Evolutionary conservation across 2,329 filamentous ascomycete species (phyloP).

Genomic region (Xylariaceae sp.): DNA sequence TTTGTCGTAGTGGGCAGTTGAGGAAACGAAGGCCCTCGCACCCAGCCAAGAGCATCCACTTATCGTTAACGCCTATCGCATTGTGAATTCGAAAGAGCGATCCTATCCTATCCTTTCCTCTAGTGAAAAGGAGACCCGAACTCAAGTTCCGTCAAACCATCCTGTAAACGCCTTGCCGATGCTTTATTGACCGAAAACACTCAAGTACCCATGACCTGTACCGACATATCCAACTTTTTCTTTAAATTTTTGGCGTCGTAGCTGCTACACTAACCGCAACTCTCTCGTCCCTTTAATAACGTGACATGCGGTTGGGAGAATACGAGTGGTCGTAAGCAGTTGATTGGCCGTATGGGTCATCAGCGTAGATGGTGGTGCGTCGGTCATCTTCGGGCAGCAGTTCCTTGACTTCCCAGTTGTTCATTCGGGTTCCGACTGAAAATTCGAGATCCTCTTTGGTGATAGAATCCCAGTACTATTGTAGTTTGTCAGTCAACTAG

Average conservation of each 20-base stretch:
- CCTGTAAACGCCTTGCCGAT: constrained; percentile 26
- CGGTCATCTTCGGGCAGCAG: constrained; percentile 77
- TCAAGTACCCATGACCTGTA: no score
- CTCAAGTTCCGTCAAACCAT: no score
- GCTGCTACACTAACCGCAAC: constrained; percentile 2
- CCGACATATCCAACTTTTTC: no score
- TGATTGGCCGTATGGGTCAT: constrained; percentile 56
- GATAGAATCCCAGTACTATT: constrained; percentile 97
- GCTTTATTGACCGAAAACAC: no score
- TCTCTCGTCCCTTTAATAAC: constrained; percentile 27
- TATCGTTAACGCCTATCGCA: constrained; percentile 13
- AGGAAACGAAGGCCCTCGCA: no score
- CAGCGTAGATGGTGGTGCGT: constrained; percentile 66
- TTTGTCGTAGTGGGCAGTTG: no score
- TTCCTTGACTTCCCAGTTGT: constrained; percentile 99
- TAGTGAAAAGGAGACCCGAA: no score
- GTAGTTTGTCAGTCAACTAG: constrained; percentile 23
- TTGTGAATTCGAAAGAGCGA: constrained; percentile 12
- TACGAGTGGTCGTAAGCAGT: constrained; percentile 46
- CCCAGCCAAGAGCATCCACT: no score
- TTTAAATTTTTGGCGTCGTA: no score
- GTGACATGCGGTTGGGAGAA: constrained; percentile 35
- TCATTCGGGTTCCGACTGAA: constrained; percentile 88
- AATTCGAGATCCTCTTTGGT: constrained; percentile 98
- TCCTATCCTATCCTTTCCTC: constrained; percentile 9